Percentiles rank a stretch among this genome's conserved stretches.
phyloP scores from a whole-genome alignment of 208 protist species.

The Leishmania turanica region DNA sequence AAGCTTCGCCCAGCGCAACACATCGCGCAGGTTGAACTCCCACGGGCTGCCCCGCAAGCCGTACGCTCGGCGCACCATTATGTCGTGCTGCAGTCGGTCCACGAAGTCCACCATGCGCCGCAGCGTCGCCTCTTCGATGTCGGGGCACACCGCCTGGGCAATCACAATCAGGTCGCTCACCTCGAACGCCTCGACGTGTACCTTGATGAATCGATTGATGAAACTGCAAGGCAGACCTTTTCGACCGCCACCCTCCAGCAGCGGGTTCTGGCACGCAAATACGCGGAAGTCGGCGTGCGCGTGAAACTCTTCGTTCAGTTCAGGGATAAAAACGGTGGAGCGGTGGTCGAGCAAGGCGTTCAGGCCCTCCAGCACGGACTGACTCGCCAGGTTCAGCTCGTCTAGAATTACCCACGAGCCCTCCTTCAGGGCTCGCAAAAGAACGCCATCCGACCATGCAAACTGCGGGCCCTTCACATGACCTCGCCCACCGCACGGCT shows the following conservation, averaged over 20 bases:
- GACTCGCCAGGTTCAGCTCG: constrained; percentile 99
- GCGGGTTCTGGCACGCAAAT: constrained; percentile 99
- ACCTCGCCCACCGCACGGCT: constrained; percentile 7
- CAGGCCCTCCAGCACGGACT: constrained; percentile 99
- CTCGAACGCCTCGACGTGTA: constrained; percentile 93
- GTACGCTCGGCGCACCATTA: constrained; percentile 89
- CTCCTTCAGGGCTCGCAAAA: constrained; percentile 95
- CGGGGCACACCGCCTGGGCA: constrained; percentile 70
- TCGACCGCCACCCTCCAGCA: constrained; percentile 97
- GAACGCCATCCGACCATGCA: constrained; percentile 98
- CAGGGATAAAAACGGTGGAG: constrained; percentile 93
- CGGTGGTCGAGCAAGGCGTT: constrained; percentile 99
- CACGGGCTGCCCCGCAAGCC: constrained; percentile 95
- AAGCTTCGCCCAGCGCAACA: constrained; percentile 98
- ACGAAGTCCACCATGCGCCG: constrained; percentile 96
- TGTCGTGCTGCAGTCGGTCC: constrained; percentile 80
- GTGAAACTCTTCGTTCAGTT: constrained; percentile 89
- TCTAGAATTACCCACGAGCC: constrained; percentile 99
- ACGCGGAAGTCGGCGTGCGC: constrained; percentile 95
- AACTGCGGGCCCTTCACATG: constrained; percentile 85
- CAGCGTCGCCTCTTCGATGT: constrained; percentile 73
- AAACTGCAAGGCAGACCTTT: constrained; percentile 99
- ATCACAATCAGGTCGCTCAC: constrained; percentile 90
- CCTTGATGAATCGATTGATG: constrained; percentile 99
- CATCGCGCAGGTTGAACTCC: constrained; percentile 99